Evolutionary conservation across 306 rosid genomes (phyloP).

Genomic region (Trichosanthes cucumerina): DNA sequence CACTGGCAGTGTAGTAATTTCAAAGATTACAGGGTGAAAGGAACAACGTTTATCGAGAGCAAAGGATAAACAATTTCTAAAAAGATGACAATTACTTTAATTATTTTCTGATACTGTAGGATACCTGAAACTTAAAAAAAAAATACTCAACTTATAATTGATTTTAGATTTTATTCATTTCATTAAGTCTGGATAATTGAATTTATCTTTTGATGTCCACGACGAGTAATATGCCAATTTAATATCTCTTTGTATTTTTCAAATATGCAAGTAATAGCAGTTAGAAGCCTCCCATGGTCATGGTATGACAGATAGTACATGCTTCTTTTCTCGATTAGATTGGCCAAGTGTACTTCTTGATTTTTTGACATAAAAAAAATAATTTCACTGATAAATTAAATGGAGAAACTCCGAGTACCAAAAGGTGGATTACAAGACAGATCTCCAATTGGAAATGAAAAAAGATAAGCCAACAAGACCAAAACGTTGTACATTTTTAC

Average conservation of each 20-base stretch:
- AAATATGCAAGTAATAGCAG: background rate
- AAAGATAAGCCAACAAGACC: too few relatives aligned
- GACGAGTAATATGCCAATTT: background rate
- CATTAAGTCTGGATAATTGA: background rate
- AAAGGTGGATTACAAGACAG: too few relatives aligned
- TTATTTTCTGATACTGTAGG: background rate
- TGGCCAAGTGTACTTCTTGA: background rate
- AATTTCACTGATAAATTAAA: too few relatives aligned
- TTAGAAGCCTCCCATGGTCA: background rate
- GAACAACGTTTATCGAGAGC: background rate
- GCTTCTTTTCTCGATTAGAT: background rate
- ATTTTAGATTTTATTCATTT: background rate
- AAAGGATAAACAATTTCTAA: background rate
- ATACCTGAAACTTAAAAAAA: background rate
- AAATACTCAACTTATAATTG: background rate
- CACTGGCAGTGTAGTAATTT: background rate
- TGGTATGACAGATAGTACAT: background rate
- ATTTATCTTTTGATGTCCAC: background rate
- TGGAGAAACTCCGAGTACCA: too few relatives aligned
- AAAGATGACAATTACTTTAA: background rate
- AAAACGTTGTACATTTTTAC: too few relatives aligned
- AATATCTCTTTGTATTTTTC: background rate
- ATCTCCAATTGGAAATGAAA: too few relatives aligned
- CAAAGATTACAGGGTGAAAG: background rate
- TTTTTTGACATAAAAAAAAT: too few relatives aligned